Evolutionary conservation across 2,329 filamentous ascomycete species (phyloP).

Genomic region (Hirsutella minnesotensis): DNA sequence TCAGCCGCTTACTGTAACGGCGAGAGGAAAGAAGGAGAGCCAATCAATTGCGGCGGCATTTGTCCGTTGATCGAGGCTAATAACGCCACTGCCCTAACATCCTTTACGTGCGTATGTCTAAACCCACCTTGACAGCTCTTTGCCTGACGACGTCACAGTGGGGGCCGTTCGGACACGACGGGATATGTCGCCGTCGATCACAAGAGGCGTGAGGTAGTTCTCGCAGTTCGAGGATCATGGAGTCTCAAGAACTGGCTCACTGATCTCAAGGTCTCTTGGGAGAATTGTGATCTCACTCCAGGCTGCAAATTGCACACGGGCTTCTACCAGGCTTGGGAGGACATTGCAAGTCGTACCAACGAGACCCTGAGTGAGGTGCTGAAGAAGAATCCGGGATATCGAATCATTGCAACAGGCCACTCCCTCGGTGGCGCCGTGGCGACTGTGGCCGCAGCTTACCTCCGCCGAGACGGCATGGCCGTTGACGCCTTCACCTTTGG

Average conservation of each 20-base stretch:
- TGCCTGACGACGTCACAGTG: neutral
- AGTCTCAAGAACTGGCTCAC: neutral
- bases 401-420: neutral
- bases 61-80: neutral
- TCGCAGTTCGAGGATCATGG: neutral
- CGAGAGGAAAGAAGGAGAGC: neutral
- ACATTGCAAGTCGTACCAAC: neutral
- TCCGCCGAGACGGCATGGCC: neutral
- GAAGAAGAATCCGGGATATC: neutral
- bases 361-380: neutral
- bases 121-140: neutral
- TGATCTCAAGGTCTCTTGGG: neutral
- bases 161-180: neutral
- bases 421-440: neutral
- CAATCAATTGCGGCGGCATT: neutral
- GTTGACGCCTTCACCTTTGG: neutral
- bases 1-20: neutral
- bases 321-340: neutral
- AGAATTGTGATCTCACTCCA: neutral
- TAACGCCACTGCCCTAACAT: neutral
- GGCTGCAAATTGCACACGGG: neutral
- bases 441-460: neutral
- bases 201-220: neutral
- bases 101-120: neutral
- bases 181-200: neutral